These are phyloP conservation scores for Boletellus deceptivus DNA, from an alignment of 1,284 basidiomycete genomes.

Conservation along the genomic window DNA sequence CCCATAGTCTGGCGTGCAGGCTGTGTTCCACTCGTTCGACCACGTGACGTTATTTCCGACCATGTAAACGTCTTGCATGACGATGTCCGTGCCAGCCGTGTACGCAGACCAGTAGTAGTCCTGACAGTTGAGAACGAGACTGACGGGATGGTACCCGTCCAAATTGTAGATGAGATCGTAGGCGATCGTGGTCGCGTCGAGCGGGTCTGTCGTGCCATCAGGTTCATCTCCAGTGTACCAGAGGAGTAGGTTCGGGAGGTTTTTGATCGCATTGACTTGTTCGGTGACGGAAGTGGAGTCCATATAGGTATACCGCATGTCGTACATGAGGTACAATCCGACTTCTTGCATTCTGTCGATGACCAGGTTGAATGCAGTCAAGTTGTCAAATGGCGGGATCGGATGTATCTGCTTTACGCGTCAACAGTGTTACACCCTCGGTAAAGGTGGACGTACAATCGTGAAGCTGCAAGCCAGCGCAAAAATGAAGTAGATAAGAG, in stretches of 20 bases:
- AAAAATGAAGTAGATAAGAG: neutral
- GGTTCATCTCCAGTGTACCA: conserved; percentile 81
- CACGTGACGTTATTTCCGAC: conserved; percentile 68
- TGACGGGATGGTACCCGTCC: conserved; percentile 75
- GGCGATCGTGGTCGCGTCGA: conserved; percentile 54
- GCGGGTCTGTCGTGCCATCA: conserved; percentile 66
- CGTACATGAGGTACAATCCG: conserved; percentile 74
- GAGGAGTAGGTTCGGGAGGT: conserved; percentile 62
- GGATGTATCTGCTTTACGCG: conserved; percentile 51
- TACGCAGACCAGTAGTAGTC: conserved; percentile 65
- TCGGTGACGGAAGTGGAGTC: conserved; percentile 60
- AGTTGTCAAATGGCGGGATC: conserved; percentile 58
- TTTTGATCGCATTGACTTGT: conserved; percentile 66
- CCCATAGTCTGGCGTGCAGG: conserved; percentile 61
- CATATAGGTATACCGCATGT: conserved; percentile 68
- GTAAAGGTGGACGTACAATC: conserved; percentile 26
- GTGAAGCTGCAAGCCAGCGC: conserved; percentile 29
- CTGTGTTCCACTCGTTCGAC: conserved; percentile 51
- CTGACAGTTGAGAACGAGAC: conserved; percentile 72
- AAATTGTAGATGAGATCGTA: conserved; percentile 66
- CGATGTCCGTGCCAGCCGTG: conserved; percentile 57
- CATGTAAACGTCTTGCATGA: conserved; percentile 57
- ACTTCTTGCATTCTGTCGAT: conserved; percentile 69
- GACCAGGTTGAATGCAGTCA: conserved; percentile 54
- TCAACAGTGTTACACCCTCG: conserved; percentile 2